A percentile compares a stretch with the other conserved stretches of the same genome.
Conservation (phyloP, 2,329 filamentous ascomycete species). For the Exophiala dermatitidis region DNA sequence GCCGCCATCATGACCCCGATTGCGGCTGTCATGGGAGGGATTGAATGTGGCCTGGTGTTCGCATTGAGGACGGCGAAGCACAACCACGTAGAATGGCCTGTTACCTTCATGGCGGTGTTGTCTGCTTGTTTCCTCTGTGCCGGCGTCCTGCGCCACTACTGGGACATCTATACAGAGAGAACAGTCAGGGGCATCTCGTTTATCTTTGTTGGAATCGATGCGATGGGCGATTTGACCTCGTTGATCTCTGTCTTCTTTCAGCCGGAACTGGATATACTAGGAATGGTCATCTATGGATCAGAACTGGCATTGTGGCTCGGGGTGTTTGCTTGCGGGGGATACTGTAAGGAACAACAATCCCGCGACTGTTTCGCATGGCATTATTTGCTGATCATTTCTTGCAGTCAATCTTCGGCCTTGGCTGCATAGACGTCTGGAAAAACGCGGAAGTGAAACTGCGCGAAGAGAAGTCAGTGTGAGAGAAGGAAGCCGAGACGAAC, state of each 20-base stretch:
- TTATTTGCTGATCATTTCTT: constrained; percentile 11
- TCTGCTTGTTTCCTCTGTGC: constrained; percentile 57
- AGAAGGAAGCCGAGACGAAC: constrained; percentile 19
- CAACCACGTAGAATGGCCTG: constrained; percentile 50
- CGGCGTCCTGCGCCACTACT: constrained; percentile 62
- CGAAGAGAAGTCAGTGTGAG: constrained; percentile 11
- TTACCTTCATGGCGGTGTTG: constrained; percentile 59
- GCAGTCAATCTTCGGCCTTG: constrained; percentile 51
- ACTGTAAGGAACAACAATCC: constrained; percentile 38
- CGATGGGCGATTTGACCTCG: constrained; percentile 60
- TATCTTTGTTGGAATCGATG: constrained; percentile 64
- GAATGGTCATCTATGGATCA: constrained; percentile 59
- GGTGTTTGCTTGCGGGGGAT: constrained; percentile 57
- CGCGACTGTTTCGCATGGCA: constrained; percentile 1
- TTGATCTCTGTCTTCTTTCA: constrained; percentile 59
- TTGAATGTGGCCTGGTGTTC: constrained; percentile 55
- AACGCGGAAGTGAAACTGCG: constrained; percentile 17
- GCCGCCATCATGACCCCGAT: constrained; percentile 46
- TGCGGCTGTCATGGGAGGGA: constrained; percentile 50
- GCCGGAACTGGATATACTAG: constrained; percentile 51
- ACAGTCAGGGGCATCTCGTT: constrained; percentile 66
- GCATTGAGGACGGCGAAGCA: constrained; percentile 45
- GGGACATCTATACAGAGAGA: constrained; percentile 59
- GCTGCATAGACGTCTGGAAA: constrained; percentile 37
- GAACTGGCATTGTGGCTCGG: constrained; percentile 62